A percentile compares a stretch with the other conserved stretches of the same genome.
Conservation (phyloP, 1,284 basidiomycete genomes). For the Stereum hirsutum region DNA sequence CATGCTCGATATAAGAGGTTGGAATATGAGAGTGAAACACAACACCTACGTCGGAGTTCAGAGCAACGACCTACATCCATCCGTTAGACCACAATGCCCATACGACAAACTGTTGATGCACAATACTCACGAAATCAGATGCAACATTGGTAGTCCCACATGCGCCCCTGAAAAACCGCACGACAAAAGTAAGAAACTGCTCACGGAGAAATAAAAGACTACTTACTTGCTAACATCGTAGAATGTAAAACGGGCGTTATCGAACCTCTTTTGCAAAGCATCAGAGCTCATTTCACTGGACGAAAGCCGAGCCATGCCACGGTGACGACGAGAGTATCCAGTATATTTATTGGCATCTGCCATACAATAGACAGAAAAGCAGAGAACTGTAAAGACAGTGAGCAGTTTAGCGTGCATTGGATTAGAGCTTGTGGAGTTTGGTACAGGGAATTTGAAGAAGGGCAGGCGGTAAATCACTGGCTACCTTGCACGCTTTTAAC, state of each 20-base stretch:
- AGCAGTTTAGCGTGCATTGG: too few species aligned
- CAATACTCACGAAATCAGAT: background rate
- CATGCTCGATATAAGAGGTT: background rate
- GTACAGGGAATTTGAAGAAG: too few species aligned
- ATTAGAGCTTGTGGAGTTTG: too few species aligned
- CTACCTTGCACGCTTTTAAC: too few species aligned
- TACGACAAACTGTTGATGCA: background rate
- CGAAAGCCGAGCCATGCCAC: too few species aligned
- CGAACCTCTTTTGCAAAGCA: slow-evolving; percentile 8
- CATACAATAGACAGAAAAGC: too few species aligned
- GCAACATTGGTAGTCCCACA: slow-evolving; percentile 9
- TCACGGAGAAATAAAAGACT: background rate
- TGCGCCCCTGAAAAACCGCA: background rate
- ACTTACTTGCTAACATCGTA: slow-evolving; percentile 8
- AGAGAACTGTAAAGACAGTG: too few species aligned
- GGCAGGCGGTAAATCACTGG: too few species aligned
- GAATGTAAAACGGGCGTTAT: slow-evolving; percentile 11
- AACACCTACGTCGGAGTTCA: slow-evolving; percentile 8
- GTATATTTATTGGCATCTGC: too few species aligned
- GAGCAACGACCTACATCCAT: slow-evolving; percentile 9
- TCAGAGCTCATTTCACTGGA: too few species aligned
- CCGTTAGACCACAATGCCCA: background rate
- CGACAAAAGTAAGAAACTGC: background rate
- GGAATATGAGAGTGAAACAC: background rate
- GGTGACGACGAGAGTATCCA: too few species aligned